Base-by-base conservation (phyloP, 257 asterid species). In the Solanum ossicruentum region DNA sequence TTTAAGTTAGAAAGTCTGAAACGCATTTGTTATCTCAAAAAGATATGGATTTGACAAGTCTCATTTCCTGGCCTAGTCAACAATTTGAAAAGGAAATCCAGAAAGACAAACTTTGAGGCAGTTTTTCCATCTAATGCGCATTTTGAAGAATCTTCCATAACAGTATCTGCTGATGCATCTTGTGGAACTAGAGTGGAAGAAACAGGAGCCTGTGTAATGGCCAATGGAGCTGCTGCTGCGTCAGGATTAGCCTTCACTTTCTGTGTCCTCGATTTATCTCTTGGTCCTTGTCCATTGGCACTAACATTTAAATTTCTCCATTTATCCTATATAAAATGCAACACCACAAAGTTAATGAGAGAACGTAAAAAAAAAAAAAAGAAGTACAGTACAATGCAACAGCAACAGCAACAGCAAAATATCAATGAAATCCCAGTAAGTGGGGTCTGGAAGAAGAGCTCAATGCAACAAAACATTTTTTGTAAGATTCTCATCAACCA, bases 241-340 rank as follows among this genome's bases (percentile, higher is more conserved):
- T 93, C 96, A 82, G 92, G 69, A 88, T 57, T 87, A 69, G 81
- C 84, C 90, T 92, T 94, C 26, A 73, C 88, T 80, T 94, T 94
- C 10, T 84, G 88, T 79, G 88, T 60, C 92, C 90, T 92, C 10
- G 94, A 89, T 86, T 91, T 95, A 15, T 92, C 97, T 86, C 94
- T 91, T 16, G 94, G 86, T 2, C 89, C 92, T 88, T 87, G 92
- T 55, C 94, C 97, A 89, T 83, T 93, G 66, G 97, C 95, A 72
- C 91, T 87, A 16, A 91, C 96, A 81, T 90, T 92, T 91, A 96
- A 88, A 88, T 96, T 96, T 84, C 99, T 86, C 98, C 98, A 96
- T 87, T 96, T 96, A 91, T 96, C 98, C 99, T 94, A 86, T 26
- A 39, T 26, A 84, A 57, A 85, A 13, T 49, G 32, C 8, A 3